A percentile compares a stretch with the other conserved stretches of the same genome.
Evolutionary conservation across 805 yeast species (phyloP).

Genomic region (Yamadazyma paraphyllophila): DNA sequence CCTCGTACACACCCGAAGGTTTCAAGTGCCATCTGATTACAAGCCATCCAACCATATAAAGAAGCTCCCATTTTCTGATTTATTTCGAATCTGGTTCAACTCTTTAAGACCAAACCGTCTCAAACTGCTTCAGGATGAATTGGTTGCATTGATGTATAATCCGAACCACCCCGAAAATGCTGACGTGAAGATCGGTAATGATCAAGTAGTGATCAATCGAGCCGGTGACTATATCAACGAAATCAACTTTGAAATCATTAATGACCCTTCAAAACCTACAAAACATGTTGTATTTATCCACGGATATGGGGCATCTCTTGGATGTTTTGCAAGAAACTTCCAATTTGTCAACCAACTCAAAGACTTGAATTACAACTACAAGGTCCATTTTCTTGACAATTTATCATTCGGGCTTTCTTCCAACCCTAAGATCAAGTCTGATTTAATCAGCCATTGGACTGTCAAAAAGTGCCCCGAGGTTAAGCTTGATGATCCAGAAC

Average conservation of each 20-base stretch:
- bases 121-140: constrained; percentile 29
- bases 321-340: constrained; percentile 56
- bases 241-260: constrained; percentile 28
- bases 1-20: constrained; percentile 2
- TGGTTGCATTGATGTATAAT: constrained; percentile 32
- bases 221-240: constrained; percentile 33
- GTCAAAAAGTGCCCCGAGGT: constrained; percentile 22
- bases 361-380: constrained; percentile 35
- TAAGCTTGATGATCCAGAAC: constrained; percentile 24
- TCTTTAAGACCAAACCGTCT: constrained; percentile 26
- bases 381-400: constrained; percentile 50
- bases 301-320: constrained; percentile 57
- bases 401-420: constrained; percentile 53
- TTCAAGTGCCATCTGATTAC: constrained; percentile 17
- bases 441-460: constrained; percentile 19
- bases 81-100: constrained; percentile 20
- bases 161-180: constrained; percentile 19
- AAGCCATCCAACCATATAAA: constrained; percentile 13
- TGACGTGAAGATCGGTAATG: constrained; percentile 18
- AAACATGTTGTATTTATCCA: constrained; percentile 52
- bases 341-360: constrained; percentile 35
- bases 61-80: constrained; percentile 15
- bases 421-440: constrained; percentile 35
- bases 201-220: constrained; percentile 21
- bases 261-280: constrained; percentile 20